A percentile compares a stretch with the other conserved stretches of the same genome.
phyloP scores from a whole-genome alignment of 1,139 yeast species.

The Kodamaea alishanica region DNA sequence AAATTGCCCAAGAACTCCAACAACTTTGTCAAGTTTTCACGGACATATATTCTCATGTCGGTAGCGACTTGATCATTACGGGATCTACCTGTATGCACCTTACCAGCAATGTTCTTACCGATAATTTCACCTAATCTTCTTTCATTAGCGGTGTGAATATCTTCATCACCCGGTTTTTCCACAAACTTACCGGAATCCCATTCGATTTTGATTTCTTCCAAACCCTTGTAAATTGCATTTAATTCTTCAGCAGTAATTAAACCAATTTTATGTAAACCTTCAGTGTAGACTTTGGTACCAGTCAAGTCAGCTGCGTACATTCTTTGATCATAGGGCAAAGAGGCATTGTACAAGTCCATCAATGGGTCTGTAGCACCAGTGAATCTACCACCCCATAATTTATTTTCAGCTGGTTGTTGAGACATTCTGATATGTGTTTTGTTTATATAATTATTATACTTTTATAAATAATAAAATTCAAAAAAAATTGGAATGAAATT shows the following conservation, averaged over 20 bases:
- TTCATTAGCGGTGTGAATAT: slow-evolving; percentile 97
- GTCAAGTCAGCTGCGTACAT: slow-evolving; percentile 94
- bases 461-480: slow-evolving; percentile 2
- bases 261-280: slow-evolving; percentile 77
- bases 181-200: slow-evolving; percentile 75
- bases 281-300: slow-evolving; percentile 90
- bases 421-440: slow-evolving; percentile 10
- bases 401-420: slow-evolving; percentile 50
- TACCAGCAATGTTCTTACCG: slow-evolving; percentile 91
- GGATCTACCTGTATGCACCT: slow-evolving; percentile 97
- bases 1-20: slow-evolving; percentile 57
- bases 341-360: slow-evolving; percentile 96
- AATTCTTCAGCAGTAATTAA: slow-evolving; percentile 71
- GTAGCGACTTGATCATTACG: slow-evolving; percentile 99
- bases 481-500: not conserved
- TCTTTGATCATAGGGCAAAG: slow-evolving; percentile 89
- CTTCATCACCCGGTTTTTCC: slow-evolving; percentile 93
- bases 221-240: slow-evolving; percentile 74
- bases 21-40: slow-evolving; percentile 65
- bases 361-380: slow-evolving; percentile 96
- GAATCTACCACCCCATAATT: slow-evolving; percentile 98
- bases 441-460: not conserved
- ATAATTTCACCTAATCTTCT: slow-evolving; percentile 94
- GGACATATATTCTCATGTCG: slow-evolving; percentile 91
- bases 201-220: slow-evolving; percentile 65